Evolutionary conservation across 768 basidiomycete species (phyloP), one percentile per base, ranked within the genome.

Genomic region (Zangia roseola): DNA sequence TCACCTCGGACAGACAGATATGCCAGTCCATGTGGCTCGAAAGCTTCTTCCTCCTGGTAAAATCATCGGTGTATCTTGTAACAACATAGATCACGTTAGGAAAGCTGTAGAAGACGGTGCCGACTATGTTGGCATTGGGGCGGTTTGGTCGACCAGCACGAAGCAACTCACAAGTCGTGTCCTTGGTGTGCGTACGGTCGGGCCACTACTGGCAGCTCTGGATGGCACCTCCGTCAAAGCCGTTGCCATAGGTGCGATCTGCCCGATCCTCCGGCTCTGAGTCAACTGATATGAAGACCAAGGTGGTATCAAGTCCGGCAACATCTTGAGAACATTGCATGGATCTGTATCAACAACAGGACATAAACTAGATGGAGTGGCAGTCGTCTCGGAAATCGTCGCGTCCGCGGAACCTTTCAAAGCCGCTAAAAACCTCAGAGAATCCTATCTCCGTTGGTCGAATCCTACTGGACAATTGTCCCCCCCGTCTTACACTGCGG

Each of bases 1-100:
- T 10, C 94, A 97, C 63, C 73, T 97, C 37, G 94, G 94, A 6
- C 94, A 97, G 69, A 78, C 81, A 0, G 94, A 95, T 64, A 88
- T 91, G 79, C 80, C 88, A 3, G 74, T 88, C 10, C 61, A 74
- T 35, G 62, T 81, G 36, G 92, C 85, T 4, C 81, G 86, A 21
- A 63, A 63, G 12, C 72, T 97, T 3, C 76, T 97, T 4, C 90
- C 90, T 0, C 61, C 74, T 2, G 79, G 77, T 9, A 71, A 83
- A 1, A 78, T 95, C 56, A 82, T 97, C 26, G 94, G 94, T 2
- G 78, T 93, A 10, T 88, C 86, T 14, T 89, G 88, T 61, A 83
- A 84, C 55, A 84, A 80, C 20, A 53, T 78, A 12, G 76, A 79
- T 9, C 85, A 97, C 45, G 80, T 88, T 25, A 69, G 69, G 36